A percentile compares a stretch with the other conserved stretches of the same genome.
Conservation (phyloP, 1,284 basidiomycete species). For the Psilocybe mexicana region DNA sequence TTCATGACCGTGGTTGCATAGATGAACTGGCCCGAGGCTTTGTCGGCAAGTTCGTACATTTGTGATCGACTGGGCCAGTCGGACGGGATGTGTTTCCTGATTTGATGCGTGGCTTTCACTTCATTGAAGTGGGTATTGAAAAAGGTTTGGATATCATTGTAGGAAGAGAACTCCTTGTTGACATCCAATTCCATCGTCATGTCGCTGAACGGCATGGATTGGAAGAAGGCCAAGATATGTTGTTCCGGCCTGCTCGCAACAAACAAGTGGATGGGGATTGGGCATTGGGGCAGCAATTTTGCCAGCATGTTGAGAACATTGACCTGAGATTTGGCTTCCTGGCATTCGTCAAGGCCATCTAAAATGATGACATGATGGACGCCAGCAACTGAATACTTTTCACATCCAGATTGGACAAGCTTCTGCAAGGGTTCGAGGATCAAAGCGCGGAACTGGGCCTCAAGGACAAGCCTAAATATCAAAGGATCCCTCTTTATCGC, state of each 20-base stretch:
- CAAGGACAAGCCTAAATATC: constrained; percentile 1
- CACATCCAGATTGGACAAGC: neutral
- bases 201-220: neutral
- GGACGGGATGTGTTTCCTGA: neutral
- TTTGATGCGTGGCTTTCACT: constrained; percentile 9
- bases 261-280: constrained; percentile 8
- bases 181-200: neutral
- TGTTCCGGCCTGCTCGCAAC: constrained; percentile 14
- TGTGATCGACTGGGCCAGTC: constrained; percentile 5
- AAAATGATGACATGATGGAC: constrained; percentile 1
- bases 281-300: neutral
- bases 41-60: neutral
- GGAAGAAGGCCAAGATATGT: constrained; percentile 1
- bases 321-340: neutral
- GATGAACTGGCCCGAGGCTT: constrained; percentile 18
- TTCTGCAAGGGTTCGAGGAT: constrained; percentile 7
- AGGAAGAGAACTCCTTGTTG: constrained; percentile 3
- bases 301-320: constrained; percentile 3
- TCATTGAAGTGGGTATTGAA: constrained; percentile 5
- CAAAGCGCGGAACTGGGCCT: neutral
- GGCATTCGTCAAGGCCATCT: constrained; percentile 16
- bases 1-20: constrained; percentile 16
- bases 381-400: neutral
- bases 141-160: constrained; percentile 11
- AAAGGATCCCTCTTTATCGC: constrained; percentile 1